A percentile compares a stretch with the other conserved stretches of the same genome.
Conservation (phyloP, 2,329 filamentous ascomycete species). For the Microcera coccophila region DNA sequence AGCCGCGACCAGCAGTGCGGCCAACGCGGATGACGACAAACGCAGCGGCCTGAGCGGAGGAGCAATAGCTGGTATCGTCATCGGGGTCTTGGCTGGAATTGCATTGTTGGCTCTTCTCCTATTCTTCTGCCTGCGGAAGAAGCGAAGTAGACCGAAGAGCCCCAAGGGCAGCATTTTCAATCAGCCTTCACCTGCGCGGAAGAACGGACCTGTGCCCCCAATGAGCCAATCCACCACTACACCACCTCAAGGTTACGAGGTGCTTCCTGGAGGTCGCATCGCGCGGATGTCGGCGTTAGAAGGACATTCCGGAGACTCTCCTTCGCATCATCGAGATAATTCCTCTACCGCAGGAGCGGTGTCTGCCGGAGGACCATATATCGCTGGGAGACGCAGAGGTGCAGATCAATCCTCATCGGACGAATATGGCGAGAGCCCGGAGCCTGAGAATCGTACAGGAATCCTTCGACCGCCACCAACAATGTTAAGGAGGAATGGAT, state of each 20-base stretch:
- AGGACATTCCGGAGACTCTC: conserved; percentile 61
- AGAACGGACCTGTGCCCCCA: conserved; percentile 33
- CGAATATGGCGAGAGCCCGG: conserved; percentile 66
- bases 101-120: conserved; percentile 65
- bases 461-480: conserved; percentile 56
- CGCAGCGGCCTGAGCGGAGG: conserved; percentile 64
- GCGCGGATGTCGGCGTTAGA: conserved; percentile 95
- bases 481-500: conserved; percentile 71
- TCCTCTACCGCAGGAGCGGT: conserved; percentile 37
- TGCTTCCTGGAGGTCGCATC: conserved; percentile 82
- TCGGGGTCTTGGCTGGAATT: conserved; percentile 71
- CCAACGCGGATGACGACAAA: conserved; percentile 14
- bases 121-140: conserved; percentile 57
- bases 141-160: conserved; percentile 53
- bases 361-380: conserved; percentile 46
- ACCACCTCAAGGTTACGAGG: conserved; percentile 59
- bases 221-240: conserved; percentile 36
- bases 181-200: conserved; percentile 72
- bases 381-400: conserved; percentile 42
- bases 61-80: conserved; percentile 83
- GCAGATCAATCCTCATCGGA: conserved; percentile 65
- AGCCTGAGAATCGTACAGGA: conserved; percentile 57
- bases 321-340: conserved; percentile 48
- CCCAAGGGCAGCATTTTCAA: conserved; percentile 78
- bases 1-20: background rate